Base-by-base conservation (phyloP, 495 filamentous ascomycete species). In the Trichodelitschia bisporula region DNA sequence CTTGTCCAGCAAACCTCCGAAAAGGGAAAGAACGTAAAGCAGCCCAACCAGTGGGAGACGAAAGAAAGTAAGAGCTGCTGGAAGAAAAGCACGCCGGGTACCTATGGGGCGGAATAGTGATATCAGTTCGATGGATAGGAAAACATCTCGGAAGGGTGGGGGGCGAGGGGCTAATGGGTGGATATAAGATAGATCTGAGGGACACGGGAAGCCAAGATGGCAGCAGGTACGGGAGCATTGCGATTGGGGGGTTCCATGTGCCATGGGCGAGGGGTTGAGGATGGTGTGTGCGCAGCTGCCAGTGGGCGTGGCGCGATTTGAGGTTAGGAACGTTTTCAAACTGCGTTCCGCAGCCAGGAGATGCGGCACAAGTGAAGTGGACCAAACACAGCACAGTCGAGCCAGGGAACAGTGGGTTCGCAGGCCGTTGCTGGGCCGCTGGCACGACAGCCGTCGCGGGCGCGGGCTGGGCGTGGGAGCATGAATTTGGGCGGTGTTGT, bases 21-120 rank as follows among this genome's bases (percentile, higher is more conserved):
- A 31, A n/a, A 26, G 44, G 45, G 42, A 48, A 48, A 29, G 45
- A 46, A 48, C 40, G 45, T 21, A 44, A 45, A 24, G 40, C 43
- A 41, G 42, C 42, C 40, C 43, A 46, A 37, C 45, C 40, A 40
- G 44, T 47, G 43, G 43, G 40, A 37, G 30, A 30, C 40, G 31
- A 48, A 44, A 41, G 45, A 46, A 40, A 39, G 40, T 48, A 39
- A 43, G 39, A 32, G 42, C 39, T 39, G 45, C 42, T 48, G 38
- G 37, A 39, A 40, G 40, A 41, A 35, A 37, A 41, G 28, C n/a
- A n/a, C n/a, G n/a, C n/a, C n/a, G n/a, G n/a, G n/a, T n/a, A n/a
- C n/a, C n/a, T n/a, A n/a, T n/a, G n/a, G n/a, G n/a, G n/a, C n/a
- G n/a, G n/a, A n/a, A n/a, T n/a, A n/a, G n/a, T n/a, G n/a, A n/a